Conservation (phyloP, 306 rosid species). For the Sicyos edulis region DNA sequence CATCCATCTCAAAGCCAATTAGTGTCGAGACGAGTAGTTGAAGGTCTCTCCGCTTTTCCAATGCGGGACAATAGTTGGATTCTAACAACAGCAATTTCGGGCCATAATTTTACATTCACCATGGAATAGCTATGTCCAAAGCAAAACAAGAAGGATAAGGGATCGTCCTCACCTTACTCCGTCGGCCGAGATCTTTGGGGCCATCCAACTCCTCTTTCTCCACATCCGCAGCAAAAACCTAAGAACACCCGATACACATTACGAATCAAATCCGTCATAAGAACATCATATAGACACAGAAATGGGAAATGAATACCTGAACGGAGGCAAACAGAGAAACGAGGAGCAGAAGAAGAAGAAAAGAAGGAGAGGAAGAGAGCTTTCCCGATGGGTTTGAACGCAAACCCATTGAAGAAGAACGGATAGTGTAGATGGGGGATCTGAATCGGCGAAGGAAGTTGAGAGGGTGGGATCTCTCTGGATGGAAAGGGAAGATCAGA, state of each 20-base stretch:
- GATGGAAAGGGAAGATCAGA: conserved; percentile 11
- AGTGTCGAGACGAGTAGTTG: too few relatives aligned
- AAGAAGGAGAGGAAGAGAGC: conserved; percentile 7
- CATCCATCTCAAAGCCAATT: too few relatives aligned
- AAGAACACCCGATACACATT: conserved; percentile 19
- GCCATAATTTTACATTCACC: not conserved
- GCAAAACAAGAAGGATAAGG: not conserved
- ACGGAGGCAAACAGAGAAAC: conserved; percentile 18
- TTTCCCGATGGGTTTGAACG: conserved; percentile 16
- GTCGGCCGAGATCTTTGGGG: conserved; percentile 81
- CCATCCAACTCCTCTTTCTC: conserved; percentile 36
- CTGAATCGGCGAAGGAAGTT: not conserved
- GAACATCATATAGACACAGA: not conserved
- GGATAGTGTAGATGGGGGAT: conserved; percentile 4
- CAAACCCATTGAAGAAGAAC: conserved; percentile 18
- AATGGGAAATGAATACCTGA: conserved; percentile 29
- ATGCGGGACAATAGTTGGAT: too few relatives aligned
- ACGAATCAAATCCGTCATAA: conserved; percentile 8
- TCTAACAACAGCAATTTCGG: not conserved
- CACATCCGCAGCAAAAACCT: conserved; percentile 43
- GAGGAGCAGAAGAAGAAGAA: not conserved
- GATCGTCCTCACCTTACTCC: conserved; percentile 48
- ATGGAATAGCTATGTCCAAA: not conserved
- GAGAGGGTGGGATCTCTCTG: conserved; percentile 8
- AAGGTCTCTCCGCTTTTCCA: too few relatives aligned